phyloP scores from a whole-genome alignment of 371 early-diverging fungal genomes.

The Rhizopus microsporus region DNA sequence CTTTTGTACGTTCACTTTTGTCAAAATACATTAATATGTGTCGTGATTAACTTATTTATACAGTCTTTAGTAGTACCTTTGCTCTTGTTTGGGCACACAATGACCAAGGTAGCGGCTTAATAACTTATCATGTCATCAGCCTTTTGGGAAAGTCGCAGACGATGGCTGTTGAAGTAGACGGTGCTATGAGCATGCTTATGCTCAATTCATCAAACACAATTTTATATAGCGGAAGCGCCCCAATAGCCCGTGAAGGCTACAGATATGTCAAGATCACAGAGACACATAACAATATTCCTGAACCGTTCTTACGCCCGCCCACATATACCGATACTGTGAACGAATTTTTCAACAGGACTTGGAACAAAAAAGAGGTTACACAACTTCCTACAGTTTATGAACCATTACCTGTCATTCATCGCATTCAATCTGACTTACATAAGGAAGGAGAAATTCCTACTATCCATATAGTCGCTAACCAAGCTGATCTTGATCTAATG shows the following conservation, averaged over 20 bases:
- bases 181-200: constrained; percentile 3
- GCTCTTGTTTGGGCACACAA: too few species aligned
- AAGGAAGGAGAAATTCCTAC: constrained; percentile 20
- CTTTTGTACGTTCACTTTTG: too few species aligned
- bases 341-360: constrained; percentile 22
- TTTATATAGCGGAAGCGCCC: constrained; percentile 17
- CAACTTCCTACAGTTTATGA: constrained; percentile 4
- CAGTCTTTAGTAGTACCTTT: too few species aligned
- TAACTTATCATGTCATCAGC: too few species aligned
- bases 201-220: neutral
- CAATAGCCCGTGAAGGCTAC: constrained; percentile 12
- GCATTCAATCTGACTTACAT: constrained; percentile 14
- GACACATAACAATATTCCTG: neutral
- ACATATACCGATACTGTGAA: constrained; percentile 18
- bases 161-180: constrained; percentile 26
- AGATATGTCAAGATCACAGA: constrained; percentile 13
- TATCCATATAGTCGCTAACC: constrained; percentile 20
- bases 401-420: constrained; percentile 4
- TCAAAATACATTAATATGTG: too few species aligned
- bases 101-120: too few species aligned
- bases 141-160: neutral
- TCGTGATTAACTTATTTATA: too few species aligned
- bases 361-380: constrained; percentile 5
- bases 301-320: constrained; percentile 10
- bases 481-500: constrained; percentile 17